Percentiles rank a stretch among this genome's conserved stretches.
These are phyloP conservation scores for Inonotus hispidus DNA, from an alignment of 1,284 basidiomycete genomes.

Conservation along the genomic window DNA sequence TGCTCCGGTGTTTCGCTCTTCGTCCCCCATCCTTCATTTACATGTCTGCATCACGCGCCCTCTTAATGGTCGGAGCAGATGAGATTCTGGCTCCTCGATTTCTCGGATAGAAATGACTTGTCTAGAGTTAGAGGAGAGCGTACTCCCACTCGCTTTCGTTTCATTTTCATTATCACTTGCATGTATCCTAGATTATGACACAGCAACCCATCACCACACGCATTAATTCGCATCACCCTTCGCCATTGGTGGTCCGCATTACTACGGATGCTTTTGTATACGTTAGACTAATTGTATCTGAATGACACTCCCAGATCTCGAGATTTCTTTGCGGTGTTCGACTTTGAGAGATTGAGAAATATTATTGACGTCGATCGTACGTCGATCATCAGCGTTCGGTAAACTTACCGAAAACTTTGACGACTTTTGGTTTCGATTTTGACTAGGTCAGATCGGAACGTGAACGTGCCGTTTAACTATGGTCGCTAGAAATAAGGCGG, in stretches of 20 bases:
- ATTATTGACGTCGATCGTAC: neutral
- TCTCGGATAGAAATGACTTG: constrained; percentile 1
- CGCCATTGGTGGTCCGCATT: neutral
- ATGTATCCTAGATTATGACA: neutral
- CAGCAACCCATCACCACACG: neutral
- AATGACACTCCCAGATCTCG: no score
- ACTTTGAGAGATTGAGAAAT: no score
- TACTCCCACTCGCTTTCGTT: neutral
- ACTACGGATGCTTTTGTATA: neutral
- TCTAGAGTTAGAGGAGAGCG: neutral
- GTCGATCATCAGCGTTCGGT: neutral
- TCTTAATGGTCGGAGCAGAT: neutral
- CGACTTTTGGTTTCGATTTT: no score
- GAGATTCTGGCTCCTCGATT: neutral
- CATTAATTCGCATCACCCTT: no score
- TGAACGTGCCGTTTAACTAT: no score
- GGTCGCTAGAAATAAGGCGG: no score
- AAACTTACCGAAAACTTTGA: no score
- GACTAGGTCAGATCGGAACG: no score
- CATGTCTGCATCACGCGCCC: neutral
- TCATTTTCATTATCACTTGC: neutral
- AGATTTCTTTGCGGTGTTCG: no score
- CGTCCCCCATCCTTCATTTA: neutral
- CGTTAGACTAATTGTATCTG: no score
- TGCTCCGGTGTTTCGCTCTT: neutral